Percentiles rank a stretch among this genome's conserved stretches.
These are phyloP conservation scores for Neophaeococcomyces mojaviensis DNA, from an alignment of 2,329 filamentous ascomycete species.

Conservation along the genomic window DNA sequence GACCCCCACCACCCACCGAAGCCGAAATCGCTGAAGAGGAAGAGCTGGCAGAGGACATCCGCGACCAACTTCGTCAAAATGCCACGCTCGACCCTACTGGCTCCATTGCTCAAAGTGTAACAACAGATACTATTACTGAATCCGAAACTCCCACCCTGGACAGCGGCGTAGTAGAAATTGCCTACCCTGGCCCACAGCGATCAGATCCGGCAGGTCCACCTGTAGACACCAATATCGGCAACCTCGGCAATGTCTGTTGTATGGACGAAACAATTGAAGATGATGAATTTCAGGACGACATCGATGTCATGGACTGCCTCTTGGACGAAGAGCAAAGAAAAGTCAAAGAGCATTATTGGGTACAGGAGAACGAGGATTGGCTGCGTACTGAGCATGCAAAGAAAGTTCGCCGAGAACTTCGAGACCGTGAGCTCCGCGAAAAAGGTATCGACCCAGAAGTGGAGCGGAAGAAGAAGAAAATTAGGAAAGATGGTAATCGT, in stretches of 20 bases:
- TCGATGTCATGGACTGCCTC: slow-evolving; percentile 54
- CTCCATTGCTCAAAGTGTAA: neutral
- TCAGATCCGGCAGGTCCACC: slow-evolving; percentile 12
- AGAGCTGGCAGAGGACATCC: slow-evolving; percentile 61
- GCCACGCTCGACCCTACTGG: slow-evolving; percentile 11
- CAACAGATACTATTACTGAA: neutral
- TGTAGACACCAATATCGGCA: slow-evolving; percentile 17
- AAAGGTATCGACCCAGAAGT: slow-evolving; percentile 27
- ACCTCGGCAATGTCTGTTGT: slow-evolving; percentile 12
- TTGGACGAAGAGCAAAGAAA: slow-evolving; percentile 65
- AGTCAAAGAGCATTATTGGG: slow-evolving; percentile 88
- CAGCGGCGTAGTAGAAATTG: slow-evolving; percentile 2
- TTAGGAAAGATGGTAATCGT: slow-evolving; percentile 38
- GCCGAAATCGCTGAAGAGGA: slow-evolving; percentile 54
- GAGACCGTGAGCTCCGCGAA: slow-evolving; percentile 42
- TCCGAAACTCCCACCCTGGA: slow-evolving; percentile 1
- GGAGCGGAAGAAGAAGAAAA: slow-evolving; percentile 31
- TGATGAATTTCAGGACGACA: too few species aligned
- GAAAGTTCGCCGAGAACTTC: slow-evolving; percentile 62
- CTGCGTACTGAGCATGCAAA: slow-evolving; percentile 80
- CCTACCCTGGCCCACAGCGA: neutral
- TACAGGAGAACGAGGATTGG: slow-evolving; percentile 91
- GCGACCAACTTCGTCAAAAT: slow-evolving; percentile 49
- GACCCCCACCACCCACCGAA: slow-evolving; percentile 47
- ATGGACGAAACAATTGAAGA: slow-evolving; percentile 5